Conservation (phyloP, 2,329 filamentous ascomycete species). For the Xylariales sp. region DNA sequence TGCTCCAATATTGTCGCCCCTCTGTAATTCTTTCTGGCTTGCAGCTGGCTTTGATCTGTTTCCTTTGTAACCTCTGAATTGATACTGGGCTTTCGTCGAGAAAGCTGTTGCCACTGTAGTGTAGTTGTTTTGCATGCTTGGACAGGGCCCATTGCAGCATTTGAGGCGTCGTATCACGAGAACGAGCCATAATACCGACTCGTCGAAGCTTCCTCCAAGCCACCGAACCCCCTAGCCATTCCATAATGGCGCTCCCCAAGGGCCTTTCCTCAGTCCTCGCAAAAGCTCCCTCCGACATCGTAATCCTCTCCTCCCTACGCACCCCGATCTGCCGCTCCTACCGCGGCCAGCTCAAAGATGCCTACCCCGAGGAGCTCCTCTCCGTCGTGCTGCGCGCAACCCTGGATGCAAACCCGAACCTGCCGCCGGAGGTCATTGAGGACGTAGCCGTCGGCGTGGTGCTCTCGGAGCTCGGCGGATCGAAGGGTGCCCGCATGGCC, state of each 20-base stretch:
- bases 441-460: slow-evolving; percentile 87
- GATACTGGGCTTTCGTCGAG: no score
- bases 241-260: slow-evolving; percentile 48
- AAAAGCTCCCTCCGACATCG: slow-evolving; percentile 75
- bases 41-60: no score
- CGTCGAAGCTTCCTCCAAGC: no score
- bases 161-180: no score
- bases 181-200: no score
- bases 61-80: no score
- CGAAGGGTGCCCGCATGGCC: slow-evolving; percentile 88
- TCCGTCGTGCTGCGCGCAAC: slow-evolving; percentile 63
- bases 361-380: slow-evolving; percentile 87
- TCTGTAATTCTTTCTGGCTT: not conserved
- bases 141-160: no score
- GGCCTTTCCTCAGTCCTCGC: slow-evolving; percentile 72
- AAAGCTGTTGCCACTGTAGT: no score
- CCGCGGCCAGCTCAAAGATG: slow-evolving; percentile 79
- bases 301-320: slow-evolving; percentile 85
- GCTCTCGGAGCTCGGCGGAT: slow-evolving; percentile 83
- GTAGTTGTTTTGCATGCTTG: no score
- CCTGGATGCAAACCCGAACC: slow-evolving; percentile 65
- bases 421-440: slow-evolving; percentile 65
- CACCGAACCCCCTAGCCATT: no score
- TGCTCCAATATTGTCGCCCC: not conserved
- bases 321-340: slow-evolving; percentile 81